These are phyloP conservation scores for Pichia deserticola DNA, from an alignment of 805 yeast genomes.

Conservation along the genomic window DNA sequence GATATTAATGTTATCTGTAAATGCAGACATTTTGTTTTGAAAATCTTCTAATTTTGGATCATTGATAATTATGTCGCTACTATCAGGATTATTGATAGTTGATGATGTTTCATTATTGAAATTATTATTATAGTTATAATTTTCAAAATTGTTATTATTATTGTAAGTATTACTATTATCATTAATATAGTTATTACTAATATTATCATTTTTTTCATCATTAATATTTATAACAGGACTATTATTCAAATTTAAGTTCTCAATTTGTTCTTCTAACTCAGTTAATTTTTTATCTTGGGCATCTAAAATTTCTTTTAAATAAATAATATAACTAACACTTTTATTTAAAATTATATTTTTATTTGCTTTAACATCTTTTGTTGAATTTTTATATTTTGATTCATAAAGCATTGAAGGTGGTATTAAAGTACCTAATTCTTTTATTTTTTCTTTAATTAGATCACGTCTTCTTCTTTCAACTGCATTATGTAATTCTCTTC, in stretches of 20 bases:
- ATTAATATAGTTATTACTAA: neutral
- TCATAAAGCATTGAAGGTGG: slow-evolving; percentile 65
- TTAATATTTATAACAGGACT: neutral
- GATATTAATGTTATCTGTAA: neutral
- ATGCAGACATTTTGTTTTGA: slow-evolving; percentile 3
- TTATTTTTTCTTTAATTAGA: slow-evolving; percentile 79
- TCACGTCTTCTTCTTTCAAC: slow-evolving; percentile 91
- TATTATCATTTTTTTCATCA: neutral
- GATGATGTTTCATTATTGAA: too few relatives aligned
- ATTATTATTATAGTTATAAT: neutral
- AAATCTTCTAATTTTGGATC: neutral
- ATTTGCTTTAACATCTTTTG: slow-evolving; percentile 68
- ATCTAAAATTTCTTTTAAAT: slow-evolving; percentile 52
- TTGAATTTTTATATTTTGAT: slow-evolving; percentile 22
- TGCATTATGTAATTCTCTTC: slow-evolving; percentile 88
- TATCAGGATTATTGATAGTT: too few relatives aligned
- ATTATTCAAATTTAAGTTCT: slow-evolving; percentile 11
- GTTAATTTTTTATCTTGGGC: slow-evolving; percentile 45
- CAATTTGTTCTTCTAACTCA: slow-evolving; percentile 34
- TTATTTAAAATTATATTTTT: slow-evolving; percentile 70
- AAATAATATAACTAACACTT: slow-evolving; percentile 72
- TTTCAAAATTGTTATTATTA: neutral
- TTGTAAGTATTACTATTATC: too few relatives aligned
- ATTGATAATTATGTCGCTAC: neutral
- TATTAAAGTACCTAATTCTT: slow-evolving; percentile 71